Conservation (phyloP, 495 filamentous ascomycete species). For the Penicillium crystallinum region DNA sequence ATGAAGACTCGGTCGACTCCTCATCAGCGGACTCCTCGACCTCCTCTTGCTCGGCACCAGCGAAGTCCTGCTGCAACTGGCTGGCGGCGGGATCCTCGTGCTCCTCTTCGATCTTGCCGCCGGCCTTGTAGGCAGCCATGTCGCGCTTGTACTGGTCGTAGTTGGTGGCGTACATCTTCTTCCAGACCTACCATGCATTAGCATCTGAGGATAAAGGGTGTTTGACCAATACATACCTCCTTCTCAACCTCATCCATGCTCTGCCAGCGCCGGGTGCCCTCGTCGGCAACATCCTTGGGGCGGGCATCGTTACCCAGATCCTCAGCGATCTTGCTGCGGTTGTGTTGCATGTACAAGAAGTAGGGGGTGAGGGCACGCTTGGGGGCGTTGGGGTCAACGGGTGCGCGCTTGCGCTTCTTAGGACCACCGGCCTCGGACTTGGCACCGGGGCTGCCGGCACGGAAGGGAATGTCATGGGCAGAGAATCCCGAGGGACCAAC, state of each 20-base stretch:
- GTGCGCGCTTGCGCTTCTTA: slow-evolving; percentile 79
- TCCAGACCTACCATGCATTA: slow-evolving; percentile 54
- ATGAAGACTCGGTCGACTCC: slow-evolving; percentile 30
- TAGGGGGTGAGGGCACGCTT: slow-evolving; percentile 91
- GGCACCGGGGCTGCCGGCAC: slow-evolving; percentile 34
- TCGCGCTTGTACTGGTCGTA: slow-evolving; percentile 67
- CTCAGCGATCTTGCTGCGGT: slow-evolving; percentile 66
- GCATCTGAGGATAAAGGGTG: neutral
- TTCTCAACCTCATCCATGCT: slow-evolving; percentile 69
- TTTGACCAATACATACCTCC: slow-evolving; percentile 53
- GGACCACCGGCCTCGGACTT: slow-evolving; percentile 55
- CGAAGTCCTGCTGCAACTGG: slow-evolving; percentile 51
- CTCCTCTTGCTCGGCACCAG: slow-evolving; percentile 39
- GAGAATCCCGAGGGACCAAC: slow-evolving; percentile 46
- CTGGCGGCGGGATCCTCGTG: slow-evolving; percentile 55
- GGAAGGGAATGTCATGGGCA: slow-evolving; percentile 37
- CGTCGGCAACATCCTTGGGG: slow-evolving; percentile 74
- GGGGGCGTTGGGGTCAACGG: slow-evolving; percentile 86
- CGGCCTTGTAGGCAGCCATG: slow-evolving; percentile 64
- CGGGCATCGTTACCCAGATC: slow-evolving; percentile 67
- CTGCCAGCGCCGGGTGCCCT: slow-evolving; percentile 78
- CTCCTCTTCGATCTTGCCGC: slow-evolving; percentile 26
- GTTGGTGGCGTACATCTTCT: slow-evolving; percentile 69
- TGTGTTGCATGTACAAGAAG: slow-evolving; percentile 86
- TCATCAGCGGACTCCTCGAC: slow-evolving; percentile 32